Evolutionary conservation across 106 monocot genomes (phyloP), one percentile per base, ranked within the genome.

Genomic region (Dendrobium officinale): DNA sequence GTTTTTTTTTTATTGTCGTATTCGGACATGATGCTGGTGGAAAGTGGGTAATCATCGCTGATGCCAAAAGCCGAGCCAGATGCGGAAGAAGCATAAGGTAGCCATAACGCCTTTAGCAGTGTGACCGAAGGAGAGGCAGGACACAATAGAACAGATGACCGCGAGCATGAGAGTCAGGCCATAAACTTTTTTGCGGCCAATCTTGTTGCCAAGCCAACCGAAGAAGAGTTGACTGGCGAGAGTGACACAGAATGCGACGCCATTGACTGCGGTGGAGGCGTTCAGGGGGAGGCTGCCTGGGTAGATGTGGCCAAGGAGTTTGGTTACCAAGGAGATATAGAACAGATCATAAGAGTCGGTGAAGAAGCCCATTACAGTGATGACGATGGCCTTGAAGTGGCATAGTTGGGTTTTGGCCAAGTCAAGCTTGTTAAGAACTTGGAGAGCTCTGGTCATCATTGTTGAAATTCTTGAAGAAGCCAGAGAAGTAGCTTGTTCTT

Each of bases 261-360:
- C 93, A 68, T 85, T 93, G 75, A 93, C 87, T 24, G 87, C 86
- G 49, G 88, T 79, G 29, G 92, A 80, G 2, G 88, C 78, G 49
- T 84, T 82, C 1, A 82, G 82, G 0, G 92, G 88, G 22, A 92
- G 81, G 8, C 81, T 58, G 15, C 89, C 89, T 1, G 87, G 89
- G 54, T 87, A 87, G 58, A 87, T 81, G 73, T 93, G 89, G 19
- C 95, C 93, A 42, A 96, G 91, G 47, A 96, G 89, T 80, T 96
- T 91, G 70, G 95, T 90, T 77, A 93, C 89, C 58, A 96, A 86
- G 47, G 95, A 89, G 83, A 96, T 93, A 83, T 86, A 93, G 84
- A 96, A 96, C 77, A 96, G 92, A 82, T 96, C 93, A 84, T 96
- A 93, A 51, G 95, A 93, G 83, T 96, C 95, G 47, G 95, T 96